These are phyloP conservation scores for Plenodomus biglobosus DNA, from an alignment of 2,329 filamentous ascomycete genomes.

Conservation along the genomic window DNA sequence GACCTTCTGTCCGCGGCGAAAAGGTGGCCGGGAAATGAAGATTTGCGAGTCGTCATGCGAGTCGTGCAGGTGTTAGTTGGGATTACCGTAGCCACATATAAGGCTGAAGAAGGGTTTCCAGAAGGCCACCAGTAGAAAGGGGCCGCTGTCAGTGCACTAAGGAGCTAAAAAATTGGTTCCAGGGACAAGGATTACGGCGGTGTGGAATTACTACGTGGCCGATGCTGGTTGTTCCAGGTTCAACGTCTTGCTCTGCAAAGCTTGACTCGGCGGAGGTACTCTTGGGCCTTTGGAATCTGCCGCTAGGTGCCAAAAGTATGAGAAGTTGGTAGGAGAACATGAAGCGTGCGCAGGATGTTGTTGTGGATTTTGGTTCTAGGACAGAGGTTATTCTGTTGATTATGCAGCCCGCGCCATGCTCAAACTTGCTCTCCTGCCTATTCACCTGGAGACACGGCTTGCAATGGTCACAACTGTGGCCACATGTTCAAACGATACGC, in stretches of 20 bases:
- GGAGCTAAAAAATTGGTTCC: conserved; percentile 22
- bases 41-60: neutral
- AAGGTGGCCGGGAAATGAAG: conserved; percentile 17
- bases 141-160: conserved; percentile 21
- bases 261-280: neutral
- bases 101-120: conserved; percentile 17
- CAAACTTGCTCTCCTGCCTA: neutral
- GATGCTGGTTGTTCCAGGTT: neutral
- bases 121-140: conserved; percentile 19
- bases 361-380: neutral
- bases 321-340: neutral
- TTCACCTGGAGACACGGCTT: neutral
- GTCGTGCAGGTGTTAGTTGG: conserved; percentile 5
- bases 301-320: neutral
- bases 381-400: neutral
- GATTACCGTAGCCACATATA: conserved; percentile 10
- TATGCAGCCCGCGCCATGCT: conserved; percentile 1
- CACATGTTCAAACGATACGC: conserved; percentile 69
- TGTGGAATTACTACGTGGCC: conserved; percentile 12
- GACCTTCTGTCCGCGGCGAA: conserved; percentile 7
- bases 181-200: conserved; percentile 18
- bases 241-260: neutral
- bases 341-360: neutral
- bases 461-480: conserved; percentile 2
- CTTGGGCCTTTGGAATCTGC: neutral